Evolutionary conservation across 2,329 filamentous ascomycete species (phyloP), one percentile per base, ranked within the genome.

Genomic region (Parascedosporium putredinis): DNA sequence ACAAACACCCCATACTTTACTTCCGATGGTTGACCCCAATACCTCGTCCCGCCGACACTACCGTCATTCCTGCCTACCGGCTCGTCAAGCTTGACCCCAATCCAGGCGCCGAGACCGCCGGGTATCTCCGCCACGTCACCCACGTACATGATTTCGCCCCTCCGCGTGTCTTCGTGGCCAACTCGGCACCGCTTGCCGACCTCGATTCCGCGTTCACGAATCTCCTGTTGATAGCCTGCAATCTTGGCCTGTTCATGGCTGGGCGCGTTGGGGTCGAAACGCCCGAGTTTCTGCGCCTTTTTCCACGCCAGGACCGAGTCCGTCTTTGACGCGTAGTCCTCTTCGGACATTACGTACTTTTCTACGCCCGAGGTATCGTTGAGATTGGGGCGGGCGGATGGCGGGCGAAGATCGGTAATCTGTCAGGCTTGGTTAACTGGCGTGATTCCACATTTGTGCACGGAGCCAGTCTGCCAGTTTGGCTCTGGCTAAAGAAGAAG

Each of bases 291-390:
- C 66, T 95, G 83, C n/a, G 81, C 73, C 69, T 87, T 91, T 70
- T 98, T 98, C 89, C 89, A 97, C 5, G 90, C 87, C 22, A 96
- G 78, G 12, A 98, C 93, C 3, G 86, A 91, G 67, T 96, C 88
- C 40, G 81, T 74, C 61, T 90, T 88, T 60, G 81, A 80, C 63
- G 89, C 88, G 68, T 98, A 98, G 61, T 90, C 85, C 46, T 83
- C 76, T 48, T 78, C 74, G n/a, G 89, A 87, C 76, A 98, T 85
- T 54, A 85, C 80, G 65, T 93, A 97, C 70, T 96, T 96, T 51
- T 89, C 81, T 4, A 96, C 88, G 8, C 79, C 76, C 40, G 85
- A 84, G 42, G 86, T 77, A 68, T 95, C 90, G 56, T 78, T 84
- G 68, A 86, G 88, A 67, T 96, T 90, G 54, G 80, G 81, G 55